Conservation (phyloP, 129 eudicot species). For the Flaveria ramosissima region DNA sequence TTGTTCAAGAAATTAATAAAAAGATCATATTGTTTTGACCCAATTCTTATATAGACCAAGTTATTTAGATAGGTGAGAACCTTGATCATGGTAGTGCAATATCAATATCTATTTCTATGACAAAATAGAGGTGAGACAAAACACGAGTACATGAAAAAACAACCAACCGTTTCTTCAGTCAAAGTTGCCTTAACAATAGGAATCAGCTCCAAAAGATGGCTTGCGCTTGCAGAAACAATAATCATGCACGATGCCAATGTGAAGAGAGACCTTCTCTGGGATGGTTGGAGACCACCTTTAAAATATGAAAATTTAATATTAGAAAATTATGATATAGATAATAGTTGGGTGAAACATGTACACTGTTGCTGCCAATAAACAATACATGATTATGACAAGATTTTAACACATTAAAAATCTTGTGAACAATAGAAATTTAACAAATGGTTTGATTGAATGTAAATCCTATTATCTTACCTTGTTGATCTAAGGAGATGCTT, state of each 20-base stretch:
- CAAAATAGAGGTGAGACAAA: constrained; percentile 7
- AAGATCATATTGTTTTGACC: not conserved
- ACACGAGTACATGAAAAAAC: constrained; percentile 21
- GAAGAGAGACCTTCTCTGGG: constrained; percentile 69
- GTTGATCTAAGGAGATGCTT: constrained; percentile 56
- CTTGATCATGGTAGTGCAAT: constrained; percentile 1
- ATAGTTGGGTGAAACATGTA: not conserved
- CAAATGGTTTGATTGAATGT: not conserved
- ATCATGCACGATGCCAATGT: constrained; percentile 76
- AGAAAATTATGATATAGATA: constrained; percentile 5
- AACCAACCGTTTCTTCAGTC: constrained; percentile 65
- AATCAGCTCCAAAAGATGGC: constrained; percentile 63
- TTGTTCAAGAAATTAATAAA: not conserved
- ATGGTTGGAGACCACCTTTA: constrained; percentile 62
- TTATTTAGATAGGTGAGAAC: not conserved
- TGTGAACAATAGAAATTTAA: not conserved
- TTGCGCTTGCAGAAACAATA: constrained; percentile 62
- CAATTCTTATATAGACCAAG: not conserved
- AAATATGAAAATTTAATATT: constrained; percentile 11
- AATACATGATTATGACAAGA: not conserved
- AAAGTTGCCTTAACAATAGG: constrained; percentile 58
- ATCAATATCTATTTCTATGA: not conserved
- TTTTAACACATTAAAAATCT: not conserved
- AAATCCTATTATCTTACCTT: constrained; percentile 51
- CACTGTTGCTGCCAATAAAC: not conserved